Evolutionary conservation across 2,329 filamentous ascomycete genomes (phyloP).

Genomic region (Aspergillus persii): DNA sequence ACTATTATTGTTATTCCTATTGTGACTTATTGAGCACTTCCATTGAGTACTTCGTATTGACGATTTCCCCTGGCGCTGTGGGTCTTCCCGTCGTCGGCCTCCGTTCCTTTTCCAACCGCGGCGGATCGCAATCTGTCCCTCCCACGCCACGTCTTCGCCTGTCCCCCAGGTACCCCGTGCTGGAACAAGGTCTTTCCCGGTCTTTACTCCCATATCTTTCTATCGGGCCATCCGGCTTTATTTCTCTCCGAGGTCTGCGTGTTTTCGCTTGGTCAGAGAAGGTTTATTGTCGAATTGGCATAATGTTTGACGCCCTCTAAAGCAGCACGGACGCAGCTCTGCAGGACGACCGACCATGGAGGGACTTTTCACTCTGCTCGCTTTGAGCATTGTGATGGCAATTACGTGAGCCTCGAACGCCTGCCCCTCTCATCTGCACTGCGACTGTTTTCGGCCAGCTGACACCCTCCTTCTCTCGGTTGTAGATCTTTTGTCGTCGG

Average conservation of each 20-base stretch:
- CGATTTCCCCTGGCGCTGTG: constrained; percentile 11
- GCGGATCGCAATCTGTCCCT: constrained; percentile 21
- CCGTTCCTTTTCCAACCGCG: constrained; percentile 18
- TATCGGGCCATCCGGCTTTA: not conserved
- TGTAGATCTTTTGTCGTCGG: constrained; percentile 88
- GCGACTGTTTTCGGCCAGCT: constrained; percentile 7
- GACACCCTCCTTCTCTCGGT: constrained; percentile 8
- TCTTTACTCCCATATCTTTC: not conserved
- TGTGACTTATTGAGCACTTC: not conserved
- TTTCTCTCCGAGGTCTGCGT: not conserved
- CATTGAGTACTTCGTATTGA: not conserved
- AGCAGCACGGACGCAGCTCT: constrained; percentile 24
- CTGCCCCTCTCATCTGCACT: not conserved
- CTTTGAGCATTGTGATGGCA: constrained; percentile 64
- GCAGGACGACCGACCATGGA: constrained; percentile 48
- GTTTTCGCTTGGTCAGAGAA: not conserved
- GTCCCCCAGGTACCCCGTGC: not conserved
- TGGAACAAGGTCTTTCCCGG: not conserved
- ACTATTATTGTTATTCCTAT: not conserved
- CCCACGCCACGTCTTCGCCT: constrained; percentile 22
- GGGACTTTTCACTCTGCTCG: constrained; percentile 64
- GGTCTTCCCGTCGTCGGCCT: constrained; percentile 12
- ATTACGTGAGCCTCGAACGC: constrained; percentile 51
- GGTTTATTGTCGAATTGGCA: constrained; percentile 17
- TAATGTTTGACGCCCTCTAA: constrained; percentile 31